A percentile compares a stretch with the other conserved stretches of the same genome.
Conservation (phyloP, 2,329 filamentous ascomycete genomes). For the Ceratocystis colombiana region DNA sequence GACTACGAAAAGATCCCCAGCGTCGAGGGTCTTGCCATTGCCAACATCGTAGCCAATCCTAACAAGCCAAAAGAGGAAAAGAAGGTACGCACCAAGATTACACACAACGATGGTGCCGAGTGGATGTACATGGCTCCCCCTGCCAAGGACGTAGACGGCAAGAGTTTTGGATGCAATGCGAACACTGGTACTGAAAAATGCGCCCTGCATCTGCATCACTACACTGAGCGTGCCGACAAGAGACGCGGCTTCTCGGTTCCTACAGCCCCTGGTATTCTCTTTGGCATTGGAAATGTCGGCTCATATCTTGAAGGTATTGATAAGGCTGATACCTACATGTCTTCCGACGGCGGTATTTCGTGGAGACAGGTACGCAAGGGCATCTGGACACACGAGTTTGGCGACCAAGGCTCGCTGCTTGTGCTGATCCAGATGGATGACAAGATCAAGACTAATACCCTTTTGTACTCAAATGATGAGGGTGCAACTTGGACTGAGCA, state of each 20-base stretch:
- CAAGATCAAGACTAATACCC: conserved; percentile 57
- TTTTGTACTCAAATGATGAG: conserved; percentile 72
- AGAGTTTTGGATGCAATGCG: conserved; percentile 58
- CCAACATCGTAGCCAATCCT: conserved; percentile 73
- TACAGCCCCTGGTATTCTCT: conserved; percentile 80
- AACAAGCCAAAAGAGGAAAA: conserved; percentile 59
- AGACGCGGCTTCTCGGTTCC: conserved; percentile 78
- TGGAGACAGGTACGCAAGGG: conserved; percentile 85
- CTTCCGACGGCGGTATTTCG: conserved; percentile 74
- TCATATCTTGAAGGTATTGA: conserved; percentile 52
- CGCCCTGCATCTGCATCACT: conserved; percentile 85
- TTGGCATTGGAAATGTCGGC: conserved; percentile 87
- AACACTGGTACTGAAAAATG: conserved; percentile 55
- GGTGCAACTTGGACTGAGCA: conserved; percentile 70
- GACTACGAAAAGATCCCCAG: conserved; percentile 95
- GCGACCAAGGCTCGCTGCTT: conserved; percentile 87
- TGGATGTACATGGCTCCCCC: conserved; percentile 75
- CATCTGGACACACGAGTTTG: conserved; percentile 84
- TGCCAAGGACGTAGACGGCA: conserved; percentile 56
- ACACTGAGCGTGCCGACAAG: conserved; percentile 77
- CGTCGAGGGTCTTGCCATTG: conserved; percentile 78
- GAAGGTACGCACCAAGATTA: conserved; percentile 80
- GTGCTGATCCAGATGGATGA: conserved; percentile 66
- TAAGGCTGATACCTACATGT: conserved; percentile 83
- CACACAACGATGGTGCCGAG: conserved; percentile 87